These are phyloP conservation scores for Wickerhamiella musiphila DNA, from an alignment of 805 yeast genomes.

Conservation along the genomic window DNA sequence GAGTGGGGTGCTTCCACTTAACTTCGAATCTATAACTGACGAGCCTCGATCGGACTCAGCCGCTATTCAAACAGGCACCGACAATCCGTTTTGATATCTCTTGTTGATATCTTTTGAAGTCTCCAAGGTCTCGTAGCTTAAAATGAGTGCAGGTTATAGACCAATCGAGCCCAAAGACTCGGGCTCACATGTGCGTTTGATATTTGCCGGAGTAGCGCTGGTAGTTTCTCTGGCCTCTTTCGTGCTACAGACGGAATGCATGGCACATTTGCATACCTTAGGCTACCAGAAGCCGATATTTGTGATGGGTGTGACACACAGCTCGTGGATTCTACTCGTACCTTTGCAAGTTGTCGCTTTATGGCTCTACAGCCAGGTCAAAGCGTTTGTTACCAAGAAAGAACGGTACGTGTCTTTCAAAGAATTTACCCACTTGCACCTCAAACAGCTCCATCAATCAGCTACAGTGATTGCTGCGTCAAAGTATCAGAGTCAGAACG, in stretches of 20 bases:
- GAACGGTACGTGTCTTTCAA: conserved; percentile 8
- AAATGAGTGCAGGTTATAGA: too few species aligned
- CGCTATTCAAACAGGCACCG: too few species aligned
- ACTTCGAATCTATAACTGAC: too few species aligned
- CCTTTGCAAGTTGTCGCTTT: conserved; percentile 43
- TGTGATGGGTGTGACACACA: conserved; percentile 46
- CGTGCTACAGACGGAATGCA: conserved; percentile 66
- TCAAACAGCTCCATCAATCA: conserved; percentile 5
- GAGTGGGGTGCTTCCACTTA: too few species aligned
- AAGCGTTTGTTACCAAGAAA: conserved; percentile 6
- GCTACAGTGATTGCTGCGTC: conserved; percentile 8
- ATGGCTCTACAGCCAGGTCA: conserved; percentile 25
- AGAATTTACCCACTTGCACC: conserved; percentile 13
- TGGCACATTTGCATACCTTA: conserved; percentile 44
- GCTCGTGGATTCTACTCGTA: conserved; percentile 60
- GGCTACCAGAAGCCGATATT: conserved; percentile 55
- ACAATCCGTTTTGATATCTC: too few species aligned
- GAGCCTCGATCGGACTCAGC: too few species aligned
- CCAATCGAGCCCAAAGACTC: too few species aligned
- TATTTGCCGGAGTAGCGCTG: conserved; percentile 32
- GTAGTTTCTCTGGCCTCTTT: conserved; percentile 38
- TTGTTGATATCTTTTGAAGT: too few species aligned
- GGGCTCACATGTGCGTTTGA: too few species aligned
- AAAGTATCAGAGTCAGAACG: conserved; percentile 6
- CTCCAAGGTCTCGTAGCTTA: too few species aligned